A percentile compares a stretch with the other conserved stretches of the same genome.
Evolutionary conservation across 2,329 filamentous ascomycete species (phyloP).

Genomic region (Diaporthe vexans): DNA sequence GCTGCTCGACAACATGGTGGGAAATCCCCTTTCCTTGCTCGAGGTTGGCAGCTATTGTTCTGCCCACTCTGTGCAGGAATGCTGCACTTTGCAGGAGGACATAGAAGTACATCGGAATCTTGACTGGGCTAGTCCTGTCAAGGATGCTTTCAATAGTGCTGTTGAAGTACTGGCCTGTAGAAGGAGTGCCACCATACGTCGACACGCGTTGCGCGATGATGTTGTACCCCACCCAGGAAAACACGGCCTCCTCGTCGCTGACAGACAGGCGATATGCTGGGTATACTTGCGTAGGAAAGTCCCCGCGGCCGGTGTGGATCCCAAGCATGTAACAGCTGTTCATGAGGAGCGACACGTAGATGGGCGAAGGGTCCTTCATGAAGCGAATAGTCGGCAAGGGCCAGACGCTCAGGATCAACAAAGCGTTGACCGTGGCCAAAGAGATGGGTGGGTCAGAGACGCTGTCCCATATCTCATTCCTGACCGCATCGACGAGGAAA

Average conservation of each 20-base stretch:
- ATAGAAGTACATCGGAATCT: slow-evolving; percentile 60
- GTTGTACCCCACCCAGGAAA: slow-evolving; percentile 67
- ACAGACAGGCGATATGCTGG: slow-evolving; percentile 58
- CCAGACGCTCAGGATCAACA: slow-evolving; percentile 67
- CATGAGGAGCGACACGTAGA: slow-evolving; percentile 61
- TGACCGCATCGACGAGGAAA: slow-evolving; percentile 62
- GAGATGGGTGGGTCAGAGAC: slow-evolving; percentile 59
- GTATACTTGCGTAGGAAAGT: slow-evolving; percentile 63
- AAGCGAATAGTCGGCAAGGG: slow-evolving; percentile 65
- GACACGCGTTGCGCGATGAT: slow-evolving; percentile 63
- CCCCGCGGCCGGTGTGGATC: slow-evolving; percentile 66
- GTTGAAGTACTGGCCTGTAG: slow-evolving; percentile 61
- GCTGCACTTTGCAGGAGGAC: slow-evolving; percentile 64
- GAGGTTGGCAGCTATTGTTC: slow-evolving; percentile 62
- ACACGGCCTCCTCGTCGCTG: slow-evolving; percentile 66
- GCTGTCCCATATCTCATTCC: slow-evolving; percentile 60
- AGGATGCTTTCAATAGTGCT: slow-evolving; percentile 63
- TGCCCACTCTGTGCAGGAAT: slow-evolving; percentile 64
- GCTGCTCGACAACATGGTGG: slow-evolving; percentile 60
- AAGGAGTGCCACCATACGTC: slow-evolving; percentile 60
- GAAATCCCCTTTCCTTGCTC: slow-evolving; percentile 62
- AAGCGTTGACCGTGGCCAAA: slow-evolving; percentile 64
- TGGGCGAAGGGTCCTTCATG: slow-evolving; percentile 63
- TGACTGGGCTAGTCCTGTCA: slow-evolving; percentile 55
- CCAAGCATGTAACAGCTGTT: slow-evolving; percentile 64